These are phyloP conservation scores for Aspergillus sp. DNA, from an alignment of 2,329 filamentous ascomycete species.

Conservation along the genomic window DNA sequence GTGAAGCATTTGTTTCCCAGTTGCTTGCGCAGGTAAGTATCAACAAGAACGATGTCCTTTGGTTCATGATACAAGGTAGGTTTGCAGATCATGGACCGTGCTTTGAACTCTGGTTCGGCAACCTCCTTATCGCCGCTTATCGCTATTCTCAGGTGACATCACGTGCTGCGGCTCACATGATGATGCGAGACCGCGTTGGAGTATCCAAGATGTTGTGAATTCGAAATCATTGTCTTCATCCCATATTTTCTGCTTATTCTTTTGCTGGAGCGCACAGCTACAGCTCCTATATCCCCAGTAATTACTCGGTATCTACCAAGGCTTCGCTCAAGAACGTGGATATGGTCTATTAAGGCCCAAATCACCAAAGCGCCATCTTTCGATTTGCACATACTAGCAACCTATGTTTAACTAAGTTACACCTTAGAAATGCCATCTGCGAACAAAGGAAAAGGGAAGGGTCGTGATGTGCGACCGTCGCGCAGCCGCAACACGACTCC, in stretches of 20 bases:
- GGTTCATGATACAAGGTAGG: neutral
- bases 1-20: no score
- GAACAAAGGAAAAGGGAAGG: slow-evolving; percentile 54
- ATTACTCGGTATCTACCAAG: neutral
- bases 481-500: slow-evolving; percentile 65
- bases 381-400: neutral
- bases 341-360: slow-evolving; percentile 10
- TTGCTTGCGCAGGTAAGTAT: no score
- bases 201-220: neutral
- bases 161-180: slow-evolving; percentile 3
- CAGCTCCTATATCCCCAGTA: neutral
- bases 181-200: neutral
- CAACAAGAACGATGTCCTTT: neutral
- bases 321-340: neutral
- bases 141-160: neutral
- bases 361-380: neutral
- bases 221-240: neutral
- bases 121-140: neutral
- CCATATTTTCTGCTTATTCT: neutral
- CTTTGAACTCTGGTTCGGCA: neutral
- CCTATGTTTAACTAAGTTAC: slow-evolving; percentile 2
- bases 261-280: neutral
- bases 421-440: slow-evolving; percentile 41
- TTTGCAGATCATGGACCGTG: neutral
- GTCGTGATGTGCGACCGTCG: slow-evolving; percentile 53